Percentiles rank a stretch among this genome's conserved stretches.
Conservation (phyloP, 2,329 filamentous ascomycete genomes). For the Cercospora berteroae region DNA sequence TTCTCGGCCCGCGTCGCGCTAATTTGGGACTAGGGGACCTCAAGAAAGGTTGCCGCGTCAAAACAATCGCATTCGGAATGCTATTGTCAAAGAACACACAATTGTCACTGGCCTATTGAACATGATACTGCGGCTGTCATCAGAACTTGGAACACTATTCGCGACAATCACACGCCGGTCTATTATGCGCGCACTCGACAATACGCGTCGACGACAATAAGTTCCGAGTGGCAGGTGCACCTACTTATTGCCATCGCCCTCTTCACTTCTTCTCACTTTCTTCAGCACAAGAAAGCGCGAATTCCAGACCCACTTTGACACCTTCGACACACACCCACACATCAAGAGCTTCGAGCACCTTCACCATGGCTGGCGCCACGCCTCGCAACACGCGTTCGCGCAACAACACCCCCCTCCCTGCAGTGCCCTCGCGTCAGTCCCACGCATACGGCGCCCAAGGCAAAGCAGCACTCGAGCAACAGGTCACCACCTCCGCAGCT, state of each 20-base stretch:
- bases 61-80: conserved; percentile 7
- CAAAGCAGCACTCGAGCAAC: conserved; percentile 19
- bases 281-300: background rate
- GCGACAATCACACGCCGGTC: background rate
- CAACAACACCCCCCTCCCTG: conserved; percentile 18
- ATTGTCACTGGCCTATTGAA: background rate
- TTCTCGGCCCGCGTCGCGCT: background rate
- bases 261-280: background rate
- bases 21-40: background rate
- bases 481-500: conserved; percentile 15
- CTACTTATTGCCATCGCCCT: background rate
- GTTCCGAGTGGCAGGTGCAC: background rate
- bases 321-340: background rate
- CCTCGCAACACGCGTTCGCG: conserved; percentile 20
- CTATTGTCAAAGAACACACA: conserved; percentile 1
- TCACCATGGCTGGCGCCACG: conserved; percentile 13
- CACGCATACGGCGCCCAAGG: conserved; percentile 25
- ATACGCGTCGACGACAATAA: background rate
- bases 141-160: background rate
- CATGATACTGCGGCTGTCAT: background rate
- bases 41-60: background rate
- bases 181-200: conserved; percentile 1
- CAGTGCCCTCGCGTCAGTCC: conserved; percentile 19
- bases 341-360: background rate
- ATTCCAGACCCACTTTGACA: background rate